Evolutionary conservation across 1,139 yeast genomes (phyloP).

Genomic region (Sporopachydermia cereana): DNA sequence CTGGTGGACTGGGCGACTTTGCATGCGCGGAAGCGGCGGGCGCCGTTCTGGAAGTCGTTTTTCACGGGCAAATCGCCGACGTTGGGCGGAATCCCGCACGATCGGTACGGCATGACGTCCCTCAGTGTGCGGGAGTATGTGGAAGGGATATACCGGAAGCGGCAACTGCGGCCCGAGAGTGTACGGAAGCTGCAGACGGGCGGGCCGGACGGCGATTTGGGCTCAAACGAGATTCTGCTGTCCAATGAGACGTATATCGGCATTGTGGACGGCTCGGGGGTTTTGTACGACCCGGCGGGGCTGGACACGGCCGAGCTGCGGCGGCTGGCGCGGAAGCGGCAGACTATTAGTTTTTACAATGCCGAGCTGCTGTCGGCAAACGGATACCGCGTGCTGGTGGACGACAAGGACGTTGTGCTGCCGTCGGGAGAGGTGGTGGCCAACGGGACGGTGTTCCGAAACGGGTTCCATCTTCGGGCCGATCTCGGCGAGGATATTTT

Average conservation of each 20-base stretch:
- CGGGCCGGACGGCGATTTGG: constrained; percentile 98
- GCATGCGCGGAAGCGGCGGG: constrained; percentile 88
- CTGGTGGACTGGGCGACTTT: constrained; percentile 97
- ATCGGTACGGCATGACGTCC: constrained; percentile 96
- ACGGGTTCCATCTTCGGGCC: constrained; percentile 73
- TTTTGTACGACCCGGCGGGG: constrained; percentile 84
- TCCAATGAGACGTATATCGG: constrained; percentile 82
- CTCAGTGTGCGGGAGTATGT: constrained; percentile 89
- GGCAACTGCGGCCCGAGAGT: constrained; percentile 44
- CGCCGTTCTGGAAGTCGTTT: constrained; percentile 99
- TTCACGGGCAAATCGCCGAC: constrained; percentile 90
- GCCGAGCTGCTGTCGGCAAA: constrained; percentile 48
- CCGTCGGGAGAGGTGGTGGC: constrained; percentile 70
- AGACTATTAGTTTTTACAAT: constrained; percentile 66
- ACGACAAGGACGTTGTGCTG: constrained; percentile 66
- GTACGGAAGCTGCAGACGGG: constrained; percentile 89
- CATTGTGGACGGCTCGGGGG: constrained; percentile 93
- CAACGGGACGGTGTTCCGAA: constrained; percentile 88
- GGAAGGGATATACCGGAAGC: constrained; percentile 75
- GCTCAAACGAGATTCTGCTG: constrained; percentile 84
- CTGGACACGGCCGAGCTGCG: constrained; percentile 67
- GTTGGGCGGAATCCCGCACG: constrained; percentile 97
- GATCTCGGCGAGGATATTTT: constrained; percentile 61
- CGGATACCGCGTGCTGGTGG: constrained; percentile 80
- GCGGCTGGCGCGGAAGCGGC: constrained; percentile 68